Base-by-base conservation (phyloP, 768 basidiomycete species). In the Podaxis carcinomalis region DNA sequence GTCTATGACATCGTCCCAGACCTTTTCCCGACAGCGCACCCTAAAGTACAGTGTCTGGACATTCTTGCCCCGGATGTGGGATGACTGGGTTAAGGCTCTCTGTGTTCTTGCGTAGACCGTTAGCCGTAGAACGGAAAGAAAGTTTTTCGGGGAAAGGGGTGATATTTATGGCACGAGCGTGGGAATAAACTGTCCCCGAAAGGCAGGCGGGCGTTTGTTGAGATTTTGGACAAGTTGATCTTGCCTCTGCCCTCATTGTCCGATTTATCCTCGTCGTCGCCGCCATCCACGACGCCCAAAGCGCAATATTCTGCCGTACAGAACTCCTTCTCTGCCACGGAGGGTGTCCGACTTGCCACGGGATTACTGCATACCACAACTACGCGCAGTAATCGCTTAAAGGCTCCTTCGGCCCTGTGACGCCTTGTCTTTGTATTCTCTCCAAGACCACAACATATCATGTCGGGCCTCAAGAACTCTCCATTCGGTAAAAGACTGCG, bases 401-500 rank as follows among this genome's bases (percentile, higher is more conserved):
- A 21, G 42, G 19, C 2, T 19, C 42, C 4, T 44, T 21, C 9
- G 42, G 42, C 42, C 19, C 42, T 44, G 42, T 44, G 42, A 44
- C 42, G 14, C 11, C 42, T 6, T 16, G 42, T 44, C n/a, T 5
- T 44, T 44, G 19, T 44, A 19, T 19, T 44, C 42, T 44, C 42
- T n/a, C 14, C 42, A 13, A 19, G 42, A 6, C 42, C 42, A 44
- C 42, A 0, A 5, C 16, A 44, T 32, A 56, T 21, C 35, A 90
- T 90, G 89, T 86, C 89, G 61, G 83, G 84, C 58, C 81, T 92
- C 74, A 90, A 89, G 78, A 91, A 92, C 74, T 91, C 90, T 68
- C 88, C 88, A 1, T 92, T 90, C 74, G 90, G 89, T 46, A 92
- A 92, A 69, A 85, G 90, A 11, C 79, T 92, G n/a, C 85, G 90